These are phyloP conservation scores for Pezicula radicicola DNA, from an alignment of 2,329 filamentous ascomycete genomes.

Conservation along the genomic window DNA sequence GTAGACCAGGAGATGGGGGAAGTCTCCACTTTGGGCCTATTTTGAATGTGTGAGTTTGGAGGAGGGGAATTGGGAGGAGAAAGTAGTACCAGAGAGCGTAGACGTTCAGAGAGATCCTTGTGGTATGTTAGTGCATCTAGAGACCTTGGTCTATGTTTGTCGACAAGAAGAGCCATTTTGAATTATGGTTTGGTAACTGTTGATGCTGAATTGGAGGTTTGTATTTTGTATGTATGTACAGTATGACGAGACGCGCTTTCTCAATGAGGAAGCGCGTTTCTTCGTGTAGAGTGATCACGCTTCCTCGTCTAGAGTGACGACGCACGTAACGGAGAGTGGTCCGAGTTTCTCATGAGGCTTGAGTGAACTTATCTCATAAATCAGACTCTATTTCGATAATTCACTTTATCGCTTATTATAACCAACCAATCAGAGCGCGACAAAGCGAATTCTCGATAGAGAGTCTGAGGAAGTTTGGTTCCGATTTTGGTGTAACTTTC, in stretches of 20 bases:
- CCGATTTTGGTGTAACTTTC: too few species aligned
- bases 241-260: background rate
- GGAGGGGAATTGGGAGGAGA: background rate
- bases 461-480: too few species aligned
- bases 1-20: constrained; percentile 95
- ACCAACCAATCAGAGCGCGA: too few species aligned
- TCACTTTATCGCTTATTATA: too few species aligned
- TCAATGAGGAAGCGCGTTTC: background rate
- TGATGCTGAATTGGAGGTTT: background rate
- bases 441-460: too few species aligned
- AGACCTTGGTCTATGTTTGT: constrained; percentile 70
- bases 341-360: too few species aligned
- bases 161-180: constrained; percentile 65
- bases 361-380: too few species aligned
- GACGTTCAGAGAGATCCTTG: constrained; percentile 78
- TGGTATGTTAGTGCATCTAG: constrained; percentile 84
- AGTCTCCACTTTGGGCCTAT: constrained; percentile 94
- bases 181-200: background rate
- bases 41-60: constrained; percentile 7
- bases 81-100: constrained; percentile 74
- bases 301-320: constrained; percentile 1
- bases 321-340: too few species aligned
- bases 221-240: background rate
- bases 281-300: constrained; percentile 2
- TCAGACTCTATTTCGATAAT: too few species aligned